A percentile compares a stretch with the other conserved stretches of the same genome.
Conservation (phyloP, 768 basidiomycete species). For the Inosperma sp. region DNA sequence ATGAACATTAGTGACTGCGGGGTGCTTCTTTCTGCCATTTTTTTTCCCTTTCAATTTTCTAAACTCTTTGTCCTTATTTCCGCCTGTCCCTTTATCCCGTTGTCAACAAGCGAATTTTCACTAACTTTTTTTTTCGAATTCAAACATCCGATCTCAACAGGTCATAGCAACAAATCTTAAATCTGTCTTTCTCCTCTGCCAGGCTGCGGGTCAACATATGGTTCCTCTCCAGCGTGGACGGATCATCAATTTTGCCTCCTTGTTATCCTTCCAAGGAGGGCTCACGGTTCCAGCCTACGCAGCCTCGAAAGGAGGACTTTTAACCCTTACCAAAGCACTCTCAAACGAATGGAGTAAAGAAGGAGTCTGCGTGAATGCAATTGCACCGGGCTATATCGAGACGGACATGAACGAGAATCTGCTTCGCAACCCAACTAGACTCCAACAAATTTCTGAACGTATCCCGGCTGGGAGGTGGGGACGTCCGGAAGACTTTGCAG, state of each 20-base stretch:
- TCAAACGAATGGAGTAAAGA: slow-evolving; percentile 91
- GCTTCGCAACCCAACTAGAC: slow-evolving; percentile 54
- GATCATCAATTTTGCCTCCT: slow-evolving; percentile 68
- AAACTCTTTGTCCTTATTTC: too few relatives aligned
- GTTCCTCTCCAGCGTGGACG: slow-evolving; percentile 61
- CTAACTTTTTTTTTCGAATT: too few relatives aligned
- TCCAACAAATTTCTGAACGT: slow-evolving; percentile 67
- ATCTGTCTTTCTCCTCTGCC: slow-evolving; percentile 77
- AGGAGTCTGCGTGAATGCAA: slow-evolving; percentile 85
- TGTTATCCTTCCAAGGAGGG: slow-evolving; percentile 61
- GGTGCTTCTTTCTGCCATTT: too few relatives aligned
- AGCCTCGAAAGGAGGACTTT: slow-evolving; percentile 84
- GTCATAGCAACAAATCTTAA: slow-evolving; percentile 87
- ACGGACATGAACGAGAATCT: slow-evolving; percentile 75
- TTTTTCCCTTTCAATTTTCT: too few relatives aligned
- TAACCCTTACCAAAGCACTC: slow-evolving; percentile 82
- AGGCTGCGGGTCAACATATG: slow-evolving; percentile 90
- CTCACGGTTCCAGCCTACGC: slow-evolving; percentile 87
- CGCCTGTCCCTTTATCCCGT: too few relatives aligned
- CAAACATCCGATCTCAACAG: slow-evolving; percentile 35
- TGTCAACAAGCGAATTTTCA: too few relatives aligned
- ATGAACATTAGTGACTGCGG: too few relatives aligned
- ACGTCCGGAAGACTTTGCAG: slow-evolving; percentile 67
- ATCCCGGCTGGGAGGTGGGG: slow-evolving; percentile 75
- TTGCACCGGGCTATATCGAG: slow-evolving; percentile 83